Evolutionary conservation across 345 rosid genomes (phyloP), one percentile per base, ranked within the genome.

Genomic region (Microthlaspi erraticum): DNA sequence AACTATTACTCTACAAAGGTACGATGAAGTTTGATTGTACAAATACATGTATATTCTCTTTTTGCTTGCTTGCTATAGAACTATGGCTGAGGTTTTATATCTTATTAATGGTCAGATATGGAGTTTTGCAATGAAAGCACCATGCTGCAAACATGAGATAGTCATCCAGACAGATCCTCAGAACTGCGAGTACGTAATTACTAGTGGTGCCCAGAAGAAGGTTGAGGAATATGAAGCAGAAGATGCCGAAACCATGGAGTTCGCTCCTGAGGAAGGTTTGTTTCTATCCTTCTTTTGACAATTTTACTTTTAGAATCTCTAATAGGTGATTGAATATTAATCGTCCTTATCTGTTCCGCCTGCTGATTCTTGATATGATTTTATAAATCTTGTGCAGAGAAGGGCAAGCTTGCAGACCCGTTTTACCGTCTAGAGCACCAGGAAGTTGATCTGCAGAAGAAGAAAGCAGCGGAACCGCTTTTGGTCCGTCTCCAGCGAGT

Each of bases 1-100:
- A 90, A 90, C 78, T 95, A 95, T 78, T 92, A 92, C 81, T 95
- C 98, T 18, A 90, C 98, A 17, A 95, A 95, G 97, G 99, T 89
- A 80, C 0, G 33, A 46, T 38, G 10, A 8, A 33, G 70, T 66
- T 42, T 23, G 57, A 74, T 34, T 66, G 6, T 50, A 23, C 34
- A 51, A 20, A 19, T 45, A 58, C 16, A 36, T 54, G 5, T 55
- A 12, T 19, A 18, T 56, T 20, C 54, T 19, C 39, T 9, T 41
- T 19, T 42, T 38, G 10, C 16, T 42, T 38, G 10, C 7, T 65
- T 77, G 45, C 31, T 7, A 33, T 56, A 0, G 29, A 42, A 55
- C 36, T 54, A 11, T 51, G 43, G 20, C 58, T 77, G 57, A 77
- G 51, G 7, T 31, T 31, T 38, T 6, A 1, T 69, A 70, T 68